phyloP scores from a whole-genome alignment of 2,329 filamentous ascomycete species.

The Fonsecaea pedrosoi region DNA sequence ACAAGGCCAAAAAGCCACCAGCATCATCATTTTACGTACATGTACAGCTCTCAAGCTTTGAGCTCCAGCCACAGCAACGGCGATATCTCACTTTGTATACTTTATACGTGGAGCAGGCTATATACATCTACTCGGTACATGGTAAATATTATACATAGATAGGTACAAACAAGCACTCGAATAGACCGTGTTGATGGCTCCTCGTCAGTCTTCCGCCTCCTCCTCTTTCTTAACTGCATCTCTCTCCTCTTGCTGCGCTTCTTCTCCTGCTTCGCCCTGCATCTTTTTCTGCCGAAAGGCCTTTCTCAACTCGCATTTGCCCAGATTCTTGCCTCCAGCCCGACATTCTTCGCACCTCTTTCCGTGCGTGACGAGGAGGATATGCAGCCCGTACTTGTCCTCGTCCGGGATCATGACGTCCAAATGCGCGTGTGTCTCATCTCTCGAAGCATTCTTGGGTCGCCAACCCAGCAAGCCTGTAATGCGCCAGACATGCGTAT shows the following conservation, averaged over 20 bases:
- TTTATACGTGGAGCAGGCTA: no score
- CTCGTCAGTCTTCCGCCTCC: conserved; percentile 4
- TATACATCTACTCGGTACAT: no score
- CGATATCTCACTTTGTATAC: neutral
- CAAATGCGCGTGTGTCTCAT: conserved; percentile 55
- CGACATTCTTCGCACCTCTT: conserved; percentile 67
- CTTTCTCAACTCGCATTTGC: conserved; percentile 65
- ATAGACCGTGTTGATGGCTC: neutral
- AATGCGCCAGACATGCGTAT: conserved; percentile 71
- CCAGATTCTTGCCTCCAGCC: conserved; percentile 63
- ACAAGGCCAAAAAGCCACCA: neutral
- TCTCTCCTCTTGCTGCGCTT: conserved; percentile 59
- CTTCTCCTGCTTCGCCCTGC: conserved; percentile 66
- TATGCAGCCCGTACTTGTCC: conserved; percentile 68
- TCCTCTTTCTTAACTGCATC: conserved; percentile 39
- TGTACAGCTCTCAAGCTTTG: neutral
- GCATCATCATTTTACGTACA: conserved; percentile 8
- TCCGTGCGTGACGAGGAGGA: conserved; percentile 67
- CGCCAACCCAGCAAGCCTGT: conserved; percentile 69
- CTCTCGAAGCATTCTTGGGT: conserved; percentile 49
- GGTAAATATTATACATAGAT: neutral
- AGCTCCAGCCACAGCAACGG: neutral
- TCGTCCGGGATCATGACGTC: conserved; percentile 67
- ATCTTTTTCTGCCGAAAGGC: conserved; percentile 68
- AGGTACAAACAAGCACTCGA: no score